Conservation (phyloP, 371 early-diverging fungal species). For the Gilbertella persicaria region DNA sequence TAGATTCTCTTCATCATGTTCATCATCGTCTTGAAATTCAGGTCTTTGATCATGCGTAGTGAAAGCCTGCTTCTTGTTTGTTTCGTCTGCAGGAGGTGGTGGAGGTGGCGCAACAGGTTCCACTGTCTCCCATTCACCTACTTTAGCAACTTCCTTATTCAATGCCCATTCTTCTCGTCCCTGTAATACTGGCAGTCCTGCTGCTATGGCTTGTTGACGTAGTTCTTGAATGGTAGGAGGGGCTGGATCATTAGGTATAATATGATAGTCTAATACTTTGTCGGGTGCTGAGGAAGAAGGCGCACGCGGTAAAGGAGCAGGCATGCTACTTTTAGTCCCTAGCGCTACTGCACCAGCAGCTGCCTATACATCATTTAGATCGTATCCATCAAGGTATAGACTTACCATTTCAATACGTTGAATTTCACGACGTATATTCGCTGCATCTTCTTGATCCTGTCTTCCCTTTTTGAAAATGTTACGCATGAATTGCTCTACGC, state of each 20-base stretch:
- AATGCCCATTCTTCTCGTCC: slow-evolving; percentile 46
- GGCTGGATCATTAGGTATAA: slow-evolving; percentile 21
- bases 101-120: slow-evolving; percentile 7
- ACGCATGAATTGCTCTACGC: slow-evolving; percentile 66
- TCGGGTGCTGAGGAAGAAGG: background rate
- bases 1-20: slow-evolving; percentile 53
- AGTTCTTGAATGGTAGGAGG: slow-evolving; percentile 24
- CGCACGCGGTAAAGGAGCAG: background rate
- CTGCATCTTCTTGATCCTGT: slow-evolving; percentile 55
- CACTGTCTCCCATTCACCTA: slow-evolving; percentile 46
- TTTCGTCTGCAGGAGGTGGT: background rate
- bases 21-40: slow-evolving; percentile 52
- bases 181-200: slow-evolving; percentile 1
- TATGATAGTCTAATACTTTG: slow-evolving; percentile 12
- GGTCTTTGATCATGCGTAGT: slow-evolving; percentile 36
- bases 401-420: slow-evolving; percentile 65
- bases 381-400: too few relatives aligned
- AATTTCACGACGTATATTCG: slow-evolving; percentile 55
- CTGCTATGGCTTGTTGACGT: slow-evolving; percentile 13
- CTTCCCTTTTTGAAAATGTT: slow-evolving; percentile 63
- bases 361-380: slow-evolving; percentile 5
- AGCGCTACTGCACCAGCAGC: slow-evolving; percentile 2
- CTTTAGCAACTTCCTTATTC: slow-evolving; percentile 28
- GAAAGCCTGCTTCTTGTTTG: slow-evolving; percentile 11
- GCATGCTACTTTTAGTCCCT: background rate